Percentiles rank a stretch among this genome's conserved stretches.
These are phyloP conservation scores for Spathaspora boniae DNA, from an alignment of 805 yeast species.

Conservation along the genomic window DNA sequence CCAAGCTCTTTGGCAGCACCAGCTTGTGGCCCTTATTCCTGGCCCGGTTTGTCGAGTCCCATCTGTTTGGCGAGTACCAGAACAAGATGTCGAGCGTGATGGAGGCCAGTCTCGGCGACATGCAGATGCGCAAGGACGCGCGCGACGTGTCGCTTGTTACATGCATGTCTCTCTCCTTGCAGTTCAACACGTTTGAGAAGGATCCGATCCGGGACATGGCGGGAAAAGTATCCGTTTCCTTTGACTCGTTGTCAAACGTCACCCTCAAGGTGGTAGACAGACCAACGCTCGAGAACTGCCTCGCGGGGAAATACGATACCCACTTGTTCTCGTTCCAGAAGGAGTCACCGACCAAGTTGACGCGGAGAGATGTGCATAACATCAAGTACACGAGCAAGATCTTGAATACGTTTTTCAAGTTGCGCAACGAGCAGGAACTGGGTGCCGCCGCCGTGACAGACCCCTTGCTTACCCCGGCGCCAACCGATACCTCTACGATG, in stretches of 20 bases:
- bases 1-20: too few species aligned
- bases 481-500: conserved; percentile 16
- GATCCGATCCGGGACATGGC: conserved; percentile 27
- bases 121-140: too few species aligned
- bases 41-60: too few species aligned
- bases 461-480: conserved; percentile 8
- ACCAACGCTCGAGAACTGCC: conserved; percentile 24
- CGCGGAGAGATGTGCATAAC: conserved; percentile 26
- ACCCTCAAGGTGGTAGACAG: conserved; percentile 20
- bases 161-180: conserved; percentile 35
- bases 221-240: conserved; percentile 22
- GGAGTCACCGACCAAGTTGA: conserved; percentile 4
- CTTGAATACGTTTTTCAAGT: conserved; percentile 28
- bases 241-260: conserved; percentile 23
- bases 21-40: too few species aligned
- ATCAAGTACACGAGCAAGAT: conserved; percentile 29
- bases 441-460: conserved; percentile 22
- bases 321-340: conserved; percentile 15
- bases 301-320: conserved; percentile 21
- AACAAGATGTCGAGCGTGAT: too few species aligned
- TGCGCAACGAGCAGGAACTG: conserved; percentile 23
- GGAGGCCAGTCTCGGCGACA: too few species aligned
- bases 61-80: too few species aligned
- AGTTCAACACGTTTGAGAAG: conserved; percentile 30
- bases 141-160: conserved; percentile 12